A percentile compares a stretch with the other conserved stretches of the same genome.
Evolutionary conservation across 768 basidiomycete genomes (phyloP).

Genomic region (Lactarius sp.): DNA sequence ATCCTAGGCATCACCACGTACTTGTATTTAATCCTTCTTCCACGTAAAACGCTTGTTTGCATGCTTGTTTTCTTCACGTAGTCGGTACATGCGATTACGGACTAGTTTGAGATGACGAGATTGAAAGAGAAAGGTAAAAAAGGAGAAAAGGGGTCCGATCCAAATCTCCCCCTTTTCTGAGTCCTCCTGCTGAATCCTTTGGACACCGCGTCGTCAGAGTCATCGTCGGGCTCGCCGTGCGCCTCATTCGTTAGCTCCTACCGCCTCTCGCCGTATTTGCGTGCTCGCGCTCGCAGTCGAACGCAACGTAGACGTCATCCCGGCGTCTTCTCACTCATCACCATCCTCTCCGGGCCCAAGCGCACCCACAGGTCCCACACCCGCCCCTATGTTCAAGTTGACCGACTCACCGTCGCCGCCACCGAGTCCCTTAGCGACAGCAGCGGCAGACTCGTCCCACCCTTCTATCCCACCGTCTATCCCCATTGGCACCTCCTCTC

Average conservation of each 20-base stretch:
- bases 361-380: background rate
- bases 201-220: constrained; percentile 65
- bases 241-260: constrained; percentile 19
- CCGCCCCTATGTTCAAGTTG: background rate
- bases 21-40: background rate
- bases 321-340: constrained; percentile 12
- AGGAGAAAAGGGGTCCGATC: background rate
- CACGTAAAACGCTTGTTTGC: background rate
- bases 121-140: background rate
- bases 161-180: constrained; percentile 18
- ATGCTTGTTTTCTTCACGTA: background rate
- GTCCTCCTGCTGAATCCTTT: constrained; percentile 47
- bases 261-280: constrained; percentile 20
- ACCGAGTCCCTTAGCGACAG: background rate
- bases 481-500: background rate
- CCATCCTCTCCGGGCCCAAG: background rate
- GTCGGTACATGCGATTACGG: no score
- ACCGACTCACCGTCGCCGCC: background rate
- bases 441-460: background rate
- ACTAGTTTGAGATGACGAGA: no score
- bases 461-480: background rate
- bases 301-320: constrained; percentile 29
- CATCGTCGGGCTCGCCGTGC: constrained; percentile 45
- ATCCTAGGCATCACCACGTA: constrained; percentile 13
- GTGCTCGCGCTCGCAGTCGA: constrained; percentile 28